Evolutionary conservation across 2,329 filamentous ascomycete species (phyloP), one percentile per base, ranked within the genome.

Genomic region (Ophiostoma himal-ulmi): DNA sequence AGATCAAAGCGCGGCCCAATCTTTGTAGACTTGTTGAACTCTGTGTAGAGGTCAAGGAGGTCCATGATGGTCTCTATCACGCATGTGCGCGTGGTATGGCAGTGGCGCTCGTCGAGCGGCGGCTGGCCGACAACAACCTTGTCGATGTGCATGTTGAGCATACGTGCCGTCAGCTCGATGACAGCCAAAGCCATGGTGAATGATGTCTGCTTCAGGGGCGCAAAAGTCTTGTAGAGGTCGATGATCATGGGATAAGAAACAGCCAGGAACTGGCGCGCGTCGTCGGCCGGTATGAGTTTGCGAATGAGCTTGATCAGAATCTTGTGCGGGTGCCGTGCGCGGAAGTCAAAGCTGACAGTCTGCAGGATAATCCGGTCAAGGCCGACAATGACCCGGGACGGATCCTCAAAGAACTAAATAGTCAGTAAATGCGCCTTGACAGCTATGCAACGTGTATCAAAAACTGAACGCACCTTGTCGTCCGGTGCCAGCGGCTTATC

Each of bases 351-450:
- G 73, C 91, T 90, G 39, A 94, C 91, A 1, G 92, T 91, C 80
- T 99, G 95, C 68, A 99, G 89, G 80, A 98, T 96, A 70, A 96
- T 86, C 5, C 95, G 88, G 80, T 99, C 95, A 3, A 98, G 86
- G 1, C 92, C 93, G 73, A 97, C 93, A 74, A 97, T 91, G 71
- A 90, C 87, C 74, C 93, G 91, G 17, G 91, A 91, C 3, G 89
- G 88, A 1, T 83, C 83, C 69, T 98, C 94, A 74, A 98, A 96
- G 36, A 65, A 8, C 62, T 65, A 26, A 57, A 62, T 69, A 2
- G 68, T 17, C 26, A 41, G 11, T 8, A 14, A 17, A 41, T 14
- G 5, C 26, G 6, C 4, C 57, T 20, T 5, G 14, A 26, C 13
- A 57, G n/a, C 8, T 22, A 57, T 11, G 5, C n/a, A 26, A 57